Percentiles rank a stretch among this genome's conserved stretches.
phyloP scores from a whole-genome alignment of 2,329 filamentous ascomycete species.

The Colletotrichum sp. region DNA sequence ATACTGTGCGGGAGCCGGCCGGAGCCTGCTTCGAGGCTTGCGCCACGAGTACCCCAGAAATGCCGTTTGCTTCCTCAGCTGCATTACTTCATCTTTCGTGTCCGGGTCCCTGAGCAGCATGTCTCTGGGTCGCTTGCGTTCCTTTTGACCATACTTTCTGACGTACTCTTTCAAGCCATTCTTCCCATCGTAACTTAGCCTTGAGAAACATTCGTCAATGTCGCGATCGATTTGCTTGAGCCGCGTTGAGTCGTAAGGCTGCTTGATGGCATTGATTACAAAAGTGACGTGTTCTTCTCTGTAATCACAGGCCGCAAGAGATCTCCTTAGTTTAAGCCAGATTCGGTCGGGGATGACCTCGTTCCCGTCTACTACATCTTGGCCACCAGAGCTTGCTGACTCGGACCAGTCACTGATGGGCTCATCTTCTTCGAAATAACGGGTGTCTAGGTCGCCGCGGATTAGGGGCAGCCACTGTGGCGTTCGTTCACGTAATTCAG shows the following conservation, averaged over 20 bases:
- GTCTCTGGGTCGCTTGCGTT: conserved; percentile 84
- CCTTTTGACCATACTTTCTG: conserved; percentile 60
- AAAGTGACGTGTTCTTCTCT: background rate
- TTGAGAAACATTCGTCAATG: conserved; percentile 43
- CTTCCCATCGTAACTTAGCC: conserved; percentile 39
- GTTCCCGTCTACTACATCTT: background rate
- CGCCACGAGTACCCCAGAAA: conserved; percentile 93
- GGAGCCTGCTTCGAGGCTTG: conserved; percentile 35
- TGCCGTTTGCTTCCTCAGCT: conserved; percentile 79
- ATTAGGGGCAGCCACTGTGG: conserved; percentile 86
- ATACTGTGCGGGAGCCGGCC: background rate
- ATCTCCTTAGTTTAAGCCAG: background rate
- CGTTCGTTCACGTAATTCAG: conserved; percentile 68
- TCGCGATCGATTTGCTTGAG: conserved; percentile 55
- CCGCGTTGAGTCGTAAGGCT: conserved; percentile 53
- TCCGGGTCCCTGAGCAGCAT: conserved; percentile 77
- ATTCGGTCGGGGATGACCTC: background rate
- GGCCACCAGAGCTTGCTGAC: conserved; percentile 32
- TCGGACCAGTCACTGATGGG: conserved; percentile 69
- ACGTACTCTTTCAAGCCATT: conserved; percentile 56
- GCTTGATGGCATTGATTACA: conserved; percentile 44
- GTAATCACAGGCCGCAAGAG: background rate
- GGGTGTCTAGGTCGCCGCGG: conserved; percentile 72
- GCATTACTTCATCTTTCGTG: conserved; percentile 72
- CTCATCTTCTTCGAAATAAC: conserved; percentile 88